Evolutionary conservation across 2,329 filamentous ascomycete species (phyloP).

Genomic region (Metarhizium humberi): DNA sequence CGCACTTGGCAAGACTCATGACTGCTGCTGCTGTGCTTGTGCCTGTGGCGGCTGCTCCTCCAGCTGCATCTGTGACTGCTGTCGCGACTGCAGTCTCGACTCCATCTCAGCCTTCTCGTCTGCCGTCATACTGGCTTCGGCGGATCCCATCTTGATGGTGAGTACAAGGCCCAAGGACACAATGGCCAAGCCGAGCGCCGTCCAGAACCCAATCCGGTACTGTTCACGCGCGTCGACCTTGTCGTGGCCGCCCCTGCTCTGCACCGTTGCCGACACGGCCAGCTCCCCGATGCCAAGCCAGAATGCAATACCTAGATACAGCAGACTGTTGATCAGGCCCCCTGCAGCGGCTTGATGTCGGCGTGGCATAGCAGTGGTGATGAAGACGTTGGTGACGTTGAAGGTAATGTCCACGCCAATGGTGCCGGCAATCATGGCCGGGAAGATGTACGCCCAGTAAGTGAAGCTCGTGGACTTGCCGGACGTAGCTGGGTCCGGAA

Average conservation of each 20-base stretch:
- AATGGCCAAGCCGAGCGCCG: constrained; percentile 46
- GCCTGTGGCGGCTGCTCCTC: not conserved
- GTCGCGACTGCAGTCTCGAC: not conserved
- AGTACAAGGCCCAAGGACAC: constrained; percentile 43
- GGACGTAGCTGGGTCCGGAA: constrained; percentile 37
- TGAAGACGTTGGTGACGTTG: constrained; percentile 68
- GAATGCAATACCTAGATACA: constrained; percentile 65
- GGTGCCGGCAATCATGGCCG: constrained; percentile 58
- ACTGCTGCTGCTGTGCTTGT: not conserved
- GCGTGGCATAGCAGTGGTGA: constrained; percentile 60
- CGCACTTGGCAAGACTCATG: too few relatives aligned
- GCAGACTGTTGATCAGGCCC: constrained; percentile 58
- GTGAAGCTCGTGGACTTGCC: constrained; percentile 16
- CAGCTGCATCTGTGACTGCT: not conserved
- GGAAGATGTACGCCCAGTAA: constrained; percentile 70
- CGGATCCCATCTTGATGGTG: constrained; percentile 45
- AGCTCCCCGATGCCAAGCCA: constrained; percentile 65
- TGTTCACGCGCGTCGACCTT: constrained; percentile 36
- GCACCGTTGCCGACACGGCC: constrained; percentile 38
- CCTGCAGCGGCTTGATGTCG: constrained; percentile 63
- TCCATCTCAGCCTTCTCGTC: constrained; percentile 39
- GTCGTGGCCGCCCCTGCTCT: constrained; percentile 10
- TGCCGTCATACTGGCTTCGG: constrained; percentile 45
- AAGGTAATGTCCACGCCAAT: constrained; percentile 68
- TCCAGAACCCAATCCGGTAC: constrained; percentile 60